A percentile compares a stretch with the other conserved stretches of the same genome.
Evolutionary conservation across 1,284 basidiomycete genomes (phyloP).

Genomic region (Puccinia triticina): DNA sequence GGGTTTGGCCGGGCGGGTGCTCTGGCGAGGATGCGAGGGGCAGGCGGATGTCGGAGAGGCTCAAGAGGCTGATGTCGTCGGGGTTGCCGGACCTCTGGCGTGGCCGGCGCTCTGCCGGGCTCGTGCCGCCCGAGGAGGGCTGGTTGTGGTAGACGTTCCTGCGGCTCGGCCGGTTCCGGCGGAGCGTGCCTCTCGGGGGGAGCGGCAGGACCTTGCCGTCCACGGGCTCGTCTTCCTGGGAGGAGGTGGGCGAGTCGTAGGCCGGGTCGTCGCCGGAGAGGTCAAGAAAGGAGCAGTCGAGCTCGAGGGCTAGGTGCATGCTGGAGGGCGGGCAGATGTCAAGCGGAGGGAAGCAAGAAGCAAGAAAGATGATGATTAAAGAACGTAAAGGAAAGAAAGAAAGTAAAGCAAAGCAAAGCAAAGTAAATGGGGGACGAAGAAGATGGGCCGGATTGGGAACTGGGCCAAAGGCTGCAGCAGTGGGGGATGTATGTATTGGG

Average conservation of each 20-base stretch:
- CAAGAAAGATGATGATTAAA: no score
- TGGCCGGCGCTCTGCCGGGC: no score
- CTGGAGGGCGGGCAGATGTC: background rate
- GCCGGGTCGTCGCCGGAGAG: background rate
- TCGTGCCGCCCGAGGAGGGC: no score
- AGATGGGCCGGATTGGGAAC: no score
- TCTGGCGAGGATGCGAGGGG: background rate
- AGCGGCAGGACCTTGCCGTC: background rate
- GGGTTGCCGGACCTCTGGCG: background rate
- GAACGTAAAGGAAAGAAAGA: no score
- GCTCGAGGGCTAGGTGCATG: background rate
- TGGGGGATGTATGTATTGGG: no score
- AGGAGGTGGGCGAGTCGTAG: slow-evolving; percentile 11
- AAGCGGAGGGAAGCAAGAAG: background rate
- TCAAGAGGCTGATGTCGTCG: background rate
- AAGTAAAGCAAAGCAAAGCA: no score
- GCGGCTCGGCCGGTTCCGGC: background rate
- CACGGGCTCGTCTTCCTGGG: slow-evolving; percentile 24
- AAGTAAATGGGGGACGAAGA: no score
- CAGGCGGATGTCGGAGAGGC: background rate
- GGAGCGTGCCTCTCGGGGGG: background rate
- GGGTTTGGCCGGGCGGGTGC: background rate
- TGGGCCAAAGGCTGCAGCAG: no score
- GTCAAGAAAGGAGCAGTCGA: slow-evolving; percentile 29
- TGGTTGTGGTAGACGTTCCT: background rate